Evolutionary conservation across 345 rosid genomes (phyloP), one percentile per base, ranked within the genome.

Genomic region (Hirschfeldia incana): DNA sequence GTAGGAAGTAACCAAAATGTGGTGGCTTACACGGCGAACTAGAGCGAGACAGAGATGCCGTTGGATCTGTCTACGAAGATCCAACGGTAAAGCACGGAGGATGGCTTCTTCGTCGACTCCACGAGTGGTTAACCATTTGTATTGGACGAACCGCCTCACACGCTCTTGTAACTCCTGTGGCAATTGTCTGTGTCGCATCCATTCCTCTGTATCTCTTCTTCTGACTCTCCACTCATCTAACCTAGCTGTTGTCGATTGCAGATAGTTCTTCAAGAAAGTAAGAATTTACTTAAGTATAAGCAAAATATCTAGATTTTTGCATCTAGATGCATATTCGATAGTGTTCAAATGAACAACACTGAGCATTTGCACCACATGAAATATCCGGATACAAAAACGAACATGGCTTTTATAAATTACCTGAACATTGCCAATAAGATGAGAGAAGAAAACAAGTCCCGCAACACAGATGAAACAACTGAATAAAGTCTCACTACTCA

Each of bases 111-210:
- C 98, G 8, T 90, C 91, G 4, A 90, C 97, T 37, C 97, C 98
- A 76, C 97, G 86, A 2, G 94, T 91, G 28, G 93, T 89, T 51
- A 89, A 71, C 95, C 97, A 93, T 83, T 91, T 89, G 83, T 88
- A 89, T 55, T 93, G 97, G 67, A 90, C 91, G 37, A 90, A 93
- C 8, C 86, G 87, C 74, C 97, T 91, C 9, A 91, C 92, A 28
- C 98, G 91, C 46, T 90, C 93, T 76, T 89, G 94, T 69, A 91
- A 76, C 55, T 91, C 91, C 8, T 77, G 81, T 34, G 98, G 98
- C 80, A 93, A 83, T 58, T 89, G 98, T 4, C 98, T 88, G 69
- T 91, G 98, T 82, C 92, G 88, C 95, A 93, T 93, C 98, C 98
- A 93, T 82, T 93, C 98, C 77, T 93, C 98, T 6, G 97, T 91